phyloP scores from a whole-genome alignment of 2,329 filamentous ascomycete genomes.

The Botrytis fabae region DNA sequence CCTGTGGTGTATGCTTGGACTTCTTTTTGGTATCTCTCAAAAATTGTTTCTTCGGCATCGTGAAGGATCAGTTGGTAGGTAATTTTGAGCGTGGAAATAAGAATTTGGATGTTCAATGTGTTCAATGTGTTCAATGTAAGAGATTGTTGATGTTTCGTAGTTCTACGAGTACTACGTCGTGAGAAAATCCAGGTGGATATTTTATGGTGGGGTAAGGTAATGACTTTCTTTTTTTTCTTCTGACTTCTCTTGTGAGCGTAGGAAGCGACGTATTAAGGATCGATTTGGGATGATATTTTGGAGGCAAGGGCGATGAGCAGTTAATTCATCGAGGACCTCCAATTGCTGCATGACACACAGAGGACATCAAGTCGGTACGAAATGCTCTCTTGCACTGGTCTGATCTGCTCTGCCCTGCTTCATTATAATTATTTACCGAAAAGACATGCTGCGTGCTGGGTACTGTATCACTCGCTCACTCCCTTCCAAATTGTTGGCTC shows the following conservation, averaged over 20 bases:
- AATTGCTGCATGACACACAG: neutral
- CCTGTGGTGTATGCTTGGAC: conserved; percentile 37
- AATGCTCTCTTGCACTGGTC: neutral
- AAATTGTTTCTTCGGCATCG: conserved; percentile 41
- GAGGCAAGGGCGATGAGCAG: neutral
- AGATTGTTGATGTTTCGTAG: neutral
- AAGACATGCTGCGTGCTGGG: neutral
- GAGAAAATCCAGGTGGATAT: neutral
- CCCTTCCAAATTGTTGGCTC: neutral
- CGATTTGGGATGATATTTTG: neutral
- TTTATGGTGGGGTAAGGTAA: neutral
- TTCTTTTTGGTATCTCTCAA: conserved; percentile 46
- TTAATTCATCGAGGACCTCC: neutral
- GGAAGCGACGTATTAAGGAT: neutral
- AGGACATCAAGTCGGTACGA: neutral
- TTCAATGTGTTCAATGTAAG: no score
- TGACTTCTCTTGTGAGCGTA: neutral
- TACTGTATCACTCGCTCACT: neutral
- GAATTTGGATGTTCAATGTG: neutral
- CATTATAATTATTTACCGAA: neutral
- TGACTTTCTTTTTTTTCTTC: neutral
- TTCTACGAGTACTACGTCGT: neutral
- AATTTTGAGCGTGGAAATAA: no score
- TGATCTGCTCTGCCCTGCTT: neutral
- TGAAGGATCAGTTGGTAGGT: conserved; percentile 3